Conservation (phyloP, 768 basidiomycete species). For the Gelatoporia subvermispora region DNA sequence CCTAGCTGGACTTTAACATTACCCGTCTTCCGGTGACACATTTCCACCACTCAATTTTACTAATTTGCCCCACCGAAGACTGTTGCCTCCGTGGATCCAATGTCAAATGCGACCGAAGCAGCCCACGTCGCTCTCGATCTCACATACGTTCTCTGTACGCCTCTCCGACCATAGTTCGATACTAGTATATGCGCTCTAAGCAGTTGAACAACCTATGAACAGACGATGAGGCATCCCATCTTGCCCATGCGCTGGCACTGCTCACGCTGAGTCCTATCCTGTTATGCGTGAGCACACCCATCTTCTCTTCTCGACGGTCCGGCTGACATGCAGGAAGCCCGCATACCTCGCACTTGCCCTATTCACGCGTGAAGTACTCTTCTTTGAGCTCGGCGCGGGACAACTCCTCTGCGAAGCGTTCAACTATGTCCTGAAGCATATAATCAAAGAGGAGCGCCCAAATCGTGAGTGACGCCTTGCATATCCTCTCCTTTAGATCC, state of each 20-base stretch:
- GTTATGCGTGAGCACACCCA: constrained; percentile 20
- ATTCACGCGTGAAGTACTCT: constrained; percentile 72
- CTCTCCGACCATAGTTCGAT: too few species aligned
- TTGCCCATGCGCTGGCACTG: constrained; percentile 24
- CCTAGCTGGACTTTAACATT: too few species aligned
- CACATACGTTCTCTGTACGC: constrained; percentile 16
- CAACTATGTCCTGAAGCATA: constrained; percentile 64
- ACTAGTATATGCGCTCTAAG: neutral
- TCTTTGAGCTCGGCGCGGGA: constrained; percentile 81
- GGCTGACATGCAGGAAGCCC: constrained; percentile 38
- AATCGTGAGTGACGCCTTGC: constrained; percentile 37
- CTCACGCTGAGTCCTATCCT: constrained; percentile 30
- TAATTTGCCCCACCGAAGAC: too few species aligned
- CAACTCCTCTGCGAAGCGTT: constrained; percentile 68
- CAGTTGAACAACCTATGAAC: constrained; percentile 6
- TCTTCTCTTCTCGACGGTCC: neutral
- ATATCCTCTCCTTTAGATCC: too few species aligned
- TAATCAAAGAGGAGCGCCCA: constrained; percentile 67
- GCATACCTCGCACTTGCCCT: constrained; percentile 74
- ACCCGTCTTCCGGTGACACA: too few species aligned
- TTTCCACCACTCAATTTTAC: too few species aligned
- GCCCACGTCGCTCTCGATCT: constrained; percentile 14
- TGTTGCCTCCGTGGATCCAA: neutral
- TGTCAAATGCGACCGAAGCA: neutral
- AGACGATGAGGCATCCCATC: constrained; percentile 27